Evolutionary conservation across 2,329 filamentous ascomycete genomes (phyloP), one percentile per base, ranked within the genome.

Genomic region (Botrytis pseudocinerea): DNA sequence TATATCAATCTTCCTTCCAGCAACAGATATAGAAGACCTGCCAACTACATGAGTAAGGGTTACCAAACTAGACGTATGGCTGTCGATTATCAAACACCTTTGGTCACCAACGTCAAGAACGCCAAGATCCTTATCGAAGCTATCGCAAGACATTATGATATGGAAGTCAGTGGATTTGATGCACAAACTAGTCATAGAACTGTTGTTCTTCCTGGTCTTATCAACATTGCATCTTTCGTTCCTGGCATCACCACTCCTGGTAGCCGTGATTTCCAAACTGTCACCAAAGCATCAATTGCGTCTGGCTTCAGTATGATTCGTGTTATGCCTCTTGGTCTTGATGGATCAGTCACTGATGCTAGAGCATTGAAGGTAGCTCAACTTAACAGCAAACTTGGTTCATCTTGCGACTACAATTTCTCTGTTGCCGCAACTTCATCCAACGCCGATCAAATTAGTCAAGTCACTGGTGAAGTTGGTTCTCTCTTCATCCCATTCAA

Each of bases 1-100:
- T 99, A 99, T 86, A 98, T 99, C 90, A 99, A 99, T 83, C 84
- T 99, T 83, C 96, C 96, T n/a, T 98, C 96, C 20, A 97, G 90
- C 89, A 99, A 99, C 86, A 93, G 95, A 83, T 99, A 97, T 87
- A 90, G 96, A 79, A 91, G 96, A 77, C 96, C 96, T 46, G 96
- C 96, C 79, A 99, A 94, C 86, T 99, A 98, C 85, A 97, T 99
- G 92, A 97, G 93, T 83, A 96, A 96, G 85, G 96, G 96, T 74
- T 99, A 99, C 85, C 92, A 93, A 80, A 98, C 96, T 72, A 91
- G 96, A 82, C 91, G 96, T 83, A 98, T 99, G 95, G 96, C 96
- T 51, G 96, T 99, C 60, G 96, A 82, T 64, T 93, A 98, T 85
- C 95, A 98, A 85, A 97, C 96, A 71, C 96, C 96, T 73, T 86